A percentile compares a stretch with the other conserved stretches of the same genome.
phyloP scores from a whole-genome alignment of 163 green algal species.

The Smithsoniella earleae region DNA sequence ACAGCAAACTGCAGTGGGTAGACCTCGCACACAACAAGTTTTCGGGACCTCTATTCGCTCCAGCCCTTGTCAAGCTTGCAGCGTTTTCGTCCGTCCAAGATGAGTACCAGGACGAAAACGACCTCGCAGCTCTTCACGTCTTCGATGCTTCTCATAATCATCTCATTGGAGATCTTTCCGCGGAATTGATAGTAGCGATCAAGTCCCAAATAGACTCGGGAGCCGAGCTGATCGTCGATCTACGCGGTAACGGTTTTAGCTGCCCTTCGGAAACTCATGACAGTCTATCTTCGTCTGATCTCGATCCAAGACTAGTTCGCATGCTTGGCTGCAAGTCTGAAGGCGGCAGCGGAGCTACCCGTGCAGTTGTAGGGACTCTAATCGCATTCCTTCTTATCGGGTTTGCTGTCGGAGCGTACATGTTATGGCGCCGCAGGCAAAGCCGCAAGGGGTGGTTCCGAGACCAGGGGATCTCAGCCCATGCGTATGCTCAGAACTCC shows the following conservation, averaged over 20 bases:
- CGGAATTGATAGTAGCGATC: neutral
- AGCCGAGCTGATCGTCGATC: neutral
- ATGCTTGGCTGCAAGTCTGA: neutral
- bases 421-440: slow-evolving; percentile 6
- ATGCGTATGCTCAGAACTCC: no score
- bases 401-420: neutral
- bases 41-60: neutral
- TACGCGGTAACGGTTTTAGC: slow-evolving; percentile 8
- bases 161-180: neutral
- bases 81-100: neutral
- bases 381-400: neutral
- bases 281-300: no score
- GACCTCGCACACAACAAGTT: slow-evolving; percentile 25
- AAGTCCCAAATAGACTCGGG: neutral
- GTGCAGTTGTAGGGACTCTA: slow-evolving; percentile 12
- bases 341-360: neutral
- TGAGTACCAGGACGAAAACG: neutral
- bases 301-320: no score
- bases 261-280: neutral
- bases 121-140: neutral
- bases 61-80: neutral
- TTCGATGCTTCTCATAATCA: slow-evolving; percentile 1
- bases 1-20: slow-evolving; percentile 23
- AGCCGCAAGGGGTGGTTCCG: slow-evolving; percentile 24
- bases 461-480: no score